Evolutionary conservation across 495 filamentous ascomycete genomes (phyloP).

Genomic region (Annulohypoxylon moriforme): DNA sequence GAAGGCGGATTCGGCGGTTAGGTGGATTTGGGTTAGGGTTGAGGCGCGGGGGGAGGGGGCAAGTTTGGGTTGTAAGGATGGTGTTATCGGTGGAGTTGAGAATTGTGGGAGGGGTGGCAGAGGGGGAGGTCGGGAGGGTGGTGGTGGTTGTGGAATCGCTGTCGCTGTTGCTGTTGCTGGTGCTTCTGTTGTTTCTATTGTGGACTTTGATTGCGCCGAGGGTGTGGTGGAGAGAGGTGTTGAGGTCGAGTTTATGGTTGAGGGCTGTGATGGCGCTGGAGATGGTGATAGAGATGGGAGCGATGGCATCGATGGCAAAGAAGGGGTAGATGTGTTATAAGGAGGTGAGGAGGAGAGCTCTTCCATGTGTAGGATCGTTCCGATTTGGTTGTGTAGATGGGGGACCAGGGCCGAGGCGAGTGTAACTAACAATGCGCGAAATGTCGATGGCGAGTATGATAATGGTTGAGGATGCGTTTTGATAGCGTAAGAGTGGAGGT

Average conservation of each 20-base stretch:
- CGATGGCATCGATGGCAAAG: not conserved
- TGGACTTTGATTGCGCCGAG: not conserved
- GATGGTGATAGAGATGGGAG: not conserved
- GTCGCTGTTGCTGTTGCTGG: not conserved
- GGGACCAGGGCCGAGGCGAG: slow-evolving; percentile 42
- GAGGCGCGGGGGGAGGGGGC: not conserved
- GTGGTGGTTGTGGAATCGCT: not conserved
- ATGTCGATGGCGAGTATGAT: slow-evolving; percentile 23
- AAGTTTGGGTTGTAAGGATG: no score
- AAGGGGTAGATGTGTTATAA: slow-evolving; percentile 4
- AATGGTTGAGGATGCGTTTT: slow-evolving; percentile 19
- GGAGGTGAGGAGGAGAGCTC: slow-evolving; percentile 36
- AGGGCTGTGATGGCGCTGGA: not conserved
- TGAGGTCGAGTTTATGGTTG: not conserved
- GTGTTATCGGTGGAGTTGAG: not conserved
- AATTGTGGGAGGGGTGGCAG: not conserved
- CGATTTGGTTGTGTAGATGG: slow-evolving; percentile 39
- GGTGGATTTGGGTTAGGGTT: slow-evolving; percentile 27
- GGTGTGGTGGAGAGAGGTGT: not conserved
- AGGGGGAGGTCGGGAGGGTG: not conserved
- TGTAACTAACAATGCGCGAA: slow-evolving; percentile 14
- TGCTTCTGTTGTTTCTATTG: not conserved
- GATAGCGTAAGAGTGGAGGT: slow-evolving; percentile 21
- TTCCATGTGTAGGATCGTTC: slow-evolving; percentile 31
- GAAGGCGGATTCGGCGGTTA: slow-evolving; percentile 20